These are phyloP conservation scores for Yamadazyma pseudoaaseri DNA, from an alignment of 1,139 yeast genomes.

Conservation along the genomic window DNA sequence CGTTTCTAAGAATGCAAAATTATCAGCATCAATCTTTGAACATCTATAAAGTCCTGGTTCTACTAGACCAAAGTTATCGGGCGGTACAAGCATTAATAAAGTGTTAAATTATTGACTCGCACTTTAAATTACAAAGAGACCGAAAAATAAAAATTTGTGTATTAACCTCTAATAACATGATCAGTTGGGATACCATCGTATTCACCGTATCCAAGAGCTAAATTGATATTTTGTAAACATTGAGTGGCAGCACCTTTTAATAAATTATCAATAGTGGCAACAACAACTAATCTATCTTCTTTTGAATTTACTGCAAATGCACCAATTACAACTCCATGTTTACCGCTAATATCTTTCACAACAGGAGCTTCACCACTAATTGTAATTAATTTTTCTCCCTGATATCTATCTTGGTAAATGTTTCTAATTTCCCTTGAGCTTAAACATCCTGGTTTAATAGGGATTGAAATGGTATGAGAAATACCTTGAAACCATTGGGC, in stretches of 20 bases:
- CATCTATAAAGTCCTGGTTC: conserved; percentile 71
- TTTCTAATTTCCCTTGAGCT: conserved; percentile 81
- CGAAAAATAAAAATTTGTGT: background rate
- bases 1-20: conserved; percentile 67
- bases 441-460: conserved; percentile 67
- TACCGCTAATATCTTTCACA: conserved; percentile 87
- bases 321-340: conserved; percentile 92
- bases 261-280: conserved; percentile 92
- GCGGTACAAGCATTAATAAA: conserved; percentile 61
- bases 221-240: conserved; percentile 91
- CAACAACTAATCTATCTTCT: conserved; percentile 88
- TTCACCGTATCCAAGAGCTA: conserved; percentile 87
- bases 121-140: background rate
- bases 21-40: conserved; percentile 52
- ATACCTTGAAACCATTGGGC: conserved; percentile 99
- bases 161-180: conserved; percentile 46
- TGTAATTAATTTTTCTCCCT: conserved; percentile 81
- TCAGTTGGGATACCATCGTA: conserved; percentile 88
- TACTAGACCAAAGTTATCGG: conserved; percentile 75
- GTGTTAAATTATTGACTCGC: too few relatives aligned
- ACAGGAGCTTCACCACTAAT: conserved; percentile 89
- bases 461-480: conserved; percentile 86
- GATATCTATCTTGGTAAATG: conserved; percentile 84
- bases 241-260: conserved; percentile 99
- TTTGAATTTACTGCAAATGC: conserved; percentile 91